Conservation (phyloP, 257 asterid genomes). For the Penstemon davidsonii region DNA sequence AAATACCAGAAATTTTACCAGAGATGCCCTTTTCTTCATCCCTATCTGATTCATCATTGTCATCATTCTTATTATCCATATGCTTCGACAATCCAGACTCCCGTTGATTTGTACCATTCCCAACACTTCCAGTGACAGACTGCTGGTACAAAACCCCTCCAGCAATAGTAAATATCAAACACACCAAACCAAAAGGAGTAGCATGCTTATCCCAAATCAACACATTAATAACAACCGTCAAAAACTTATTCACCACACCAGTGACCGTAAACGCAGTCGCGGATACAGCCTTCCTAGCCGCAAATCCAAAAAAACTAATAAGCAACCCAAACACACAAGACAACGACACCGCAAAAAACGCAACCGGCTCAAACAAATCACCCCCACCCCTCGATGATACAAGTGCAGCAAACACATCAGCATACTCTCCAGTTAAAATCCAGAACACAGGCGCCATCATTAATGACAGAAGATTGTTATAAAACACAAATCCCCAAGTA, state of each 20-base stretch:
- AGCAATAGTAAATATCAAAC: slow-evolving; percentile 73
- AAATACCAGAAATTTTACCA: slow-evolving; percentile 61
- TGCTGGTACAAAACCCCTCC: slow-evolving; percentile 98
- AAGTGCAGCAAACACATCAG: slow-evolving; percentile 59
- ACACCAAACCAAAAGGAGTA: slow-evolving; percentile 79
- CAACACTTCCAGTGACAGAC: slow-evolving; percentile 70
- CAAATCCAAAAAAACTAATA: slow-evolving; percentile 95
- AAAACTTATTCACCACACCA: slow-evolving; percentile 91
- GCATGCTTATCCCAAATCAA: slow-evolving; percentile 98
- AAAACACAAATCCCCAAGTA: slow-evolving; percentile 94
- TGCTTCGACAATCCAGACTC: slow-evolving; percentile 25
- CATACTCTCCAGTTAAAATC: slow-evolving; percentile 90
- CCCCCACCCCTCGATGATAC: slow-evolving; percentile 35
- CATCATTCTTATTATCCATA: slow-evolving; percentile 34
- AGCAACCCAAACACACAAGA: slow-evolving; percentile 95
- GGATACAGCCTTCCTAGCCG: slow-evolving; percentile 91
- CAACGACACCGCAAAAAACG: slow-evolving; percentile 68
- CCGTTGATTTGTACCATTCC: slow-evolving; percentile 43
- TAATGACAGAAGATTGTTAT: slow-evolving; percentile 80
- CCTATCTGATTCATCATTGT: slow-evolving; percentile 32
- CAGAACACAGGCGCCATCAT: slow-evolving; percentile 96
- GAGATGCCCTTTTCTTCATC: slow-evolving; percentile 60
- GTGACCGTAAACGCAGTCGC: slow-evolving; percentile 97
- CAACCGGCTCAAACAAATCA: slow-evolving; percentile 55
- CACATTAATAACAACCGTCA: slow-evolving; percentile 92